Percentiles rank a stretch among this genome's conserved stretches.
These are phyloP conservation scores for Fusarium sambucinum DNA, from an alignment of 2,329 filamentous ascomycete species.

Conservation along the genomic window DNA sequence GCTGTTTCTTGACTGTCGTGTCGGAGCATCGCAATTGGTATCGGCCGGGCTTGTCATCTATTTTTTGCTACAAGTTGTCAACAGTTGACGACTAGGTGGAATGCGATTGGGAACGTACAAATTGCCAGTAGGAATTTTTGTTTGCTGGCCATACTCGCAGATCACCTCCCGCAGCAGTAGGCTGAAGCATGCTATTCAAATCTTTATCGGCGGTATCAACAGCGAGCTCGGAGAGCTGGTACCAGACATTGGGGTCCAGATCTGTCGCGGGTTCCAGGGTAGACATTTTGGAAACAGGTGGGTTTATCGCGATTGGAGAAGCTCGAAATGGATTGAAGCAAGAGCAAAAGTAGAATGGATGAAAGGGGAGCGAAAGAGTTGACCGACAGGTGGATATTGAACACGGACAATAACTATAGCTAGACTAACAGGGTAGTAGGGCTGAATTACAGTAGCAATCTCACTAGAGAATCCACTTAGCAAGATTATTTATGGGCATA, in stretches of 20 bases:
- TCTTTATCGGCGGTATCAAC: slow-evolving; percentile 48
- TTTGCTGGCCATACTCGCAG: slow-evolving; percentile 41
- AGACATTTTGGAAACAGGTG: slow-evolving; percentile 14
- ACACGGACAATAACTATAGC: neutral
- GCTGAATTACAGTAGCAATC: slow-evolving; percentile 11
- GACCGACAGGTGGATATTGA: neutral
- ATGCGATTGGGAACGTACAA: neutral
- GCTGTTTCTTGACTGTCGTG: slow-evolving; percentile 48
- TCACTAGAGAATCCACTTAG: neutral
- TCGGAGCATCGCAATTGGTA: slow-evolving; percentile 50
- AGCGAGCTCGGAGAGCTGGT: slow-evolving; percentile 52
- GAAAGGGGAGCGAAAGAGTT: neutral
- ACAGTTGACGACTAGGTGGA: fast-evolving
- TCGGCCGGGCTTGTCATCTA: slow-evolving; percentile 45
- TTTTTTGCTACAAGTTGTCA: slow-evolving; percentile 44
- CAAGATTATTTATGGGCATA: neutral
- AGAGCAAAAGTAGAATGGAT: neutral
- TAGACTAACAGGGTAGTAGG: slow-evolving; percentile 15
- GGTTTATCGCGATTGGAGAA: neutral
- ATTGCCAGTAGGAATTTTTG: slow-evolving; percentile 27
- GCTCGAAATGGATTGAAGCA: neutral
- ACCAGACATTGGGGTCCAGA: slow-evolving; percentile 54
- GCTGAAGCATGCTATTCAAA: slow-evolving; percentile 44
- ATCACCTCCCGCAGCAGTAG: slow-evolving; percentile 20
- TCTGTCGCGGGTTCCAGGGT: slow-evolving; percentile 37